Percentiles rank a stretch among this genome's conserved stretches.
Conservation (phyloP, 179 eudicot species). For the Actinidia arguta region DNA sequence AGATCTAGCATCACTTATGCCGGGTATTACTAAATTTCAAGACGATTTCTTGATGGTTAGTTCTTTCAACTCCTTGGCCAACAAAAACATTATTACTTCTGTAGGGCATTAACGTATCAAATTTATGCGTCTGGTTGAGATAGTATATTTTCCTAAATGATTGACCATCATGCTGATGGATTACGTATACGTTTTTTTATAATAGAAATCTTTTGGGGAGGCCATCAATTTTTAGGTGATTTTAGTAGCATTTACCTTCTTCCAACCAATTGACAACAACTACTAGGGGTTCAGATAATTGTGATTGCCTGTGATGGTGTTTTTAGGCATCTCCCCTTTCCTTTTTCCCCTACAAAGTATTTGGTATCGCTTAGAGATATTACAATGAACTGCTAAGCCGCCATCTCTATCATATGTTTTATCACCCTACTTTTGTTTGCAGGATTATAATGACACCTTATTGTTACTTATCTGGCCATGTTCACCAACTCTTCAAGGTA, state of each 20-base stretch:
- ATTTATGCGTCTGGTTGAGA: not conserved
- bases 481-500: conserved; percentile 96
- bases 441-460: conserved; percentile 95
- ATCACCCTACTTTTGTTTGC: conserved; percentile 26
- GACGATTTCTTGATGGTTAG: conserved; percentile 96
- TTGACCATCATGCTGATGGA: not conserved
- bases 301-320: not conserved
- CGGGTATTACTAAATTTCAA: conserved; percentile 88
- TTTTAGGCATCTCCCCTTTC: not conserved
- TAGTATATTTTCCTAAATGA: conserved; percentile 6
- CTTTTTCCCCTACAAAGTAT: not conserved
- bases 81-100: not conserved
- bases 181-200: not conserved
- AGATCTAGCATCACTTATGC: not conserved
- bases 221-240: not conserved
- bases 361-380: not conserved
- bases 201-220: not conserved
- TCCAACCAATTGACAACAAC: not conserved
- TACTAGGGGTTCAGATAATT: not conserved
- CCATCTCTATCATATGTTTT: conserved; percentile 9
- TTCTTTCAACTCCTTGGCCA: conserved; percentile 18
- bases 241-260: not conserved
- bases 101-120: not conserved
- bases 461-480: conserved; percentile 93
- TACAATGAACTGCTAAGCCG: not conserved